Conservation (phyloP, 768 basidiomycete species). For the Auricularia heimuer region DNA sequence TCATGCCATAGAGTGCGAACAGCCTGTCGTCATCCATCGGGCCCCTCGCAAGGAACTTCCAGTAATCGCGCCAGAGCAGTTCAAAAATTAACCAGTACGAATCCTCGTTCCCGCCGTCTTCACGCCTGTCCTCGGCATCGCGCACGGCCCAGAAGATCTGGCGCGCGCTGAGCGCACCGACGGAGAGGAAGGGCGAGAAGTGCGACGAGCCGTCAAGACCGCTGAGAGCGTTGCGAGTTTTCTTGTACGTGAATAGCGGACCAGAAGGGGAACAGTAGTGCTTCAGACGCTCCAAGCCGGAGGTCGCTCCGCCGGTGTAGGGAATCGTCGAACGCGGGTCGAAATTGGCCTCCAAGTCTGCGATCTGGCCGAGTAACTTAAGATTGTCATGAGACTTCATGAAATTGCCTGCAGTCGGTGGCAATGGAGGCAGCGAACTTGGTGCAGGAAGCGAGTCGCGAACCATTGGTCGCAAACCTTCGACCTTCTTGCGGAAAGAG, state of each 20-base stretch:
- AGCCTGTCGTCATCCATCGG: slow-evolving; percentile 22
- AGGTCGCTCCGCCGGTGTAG: slow-evolving; percentile 5
- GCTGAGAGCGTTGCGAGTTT: slow-evolving; percentile 19
- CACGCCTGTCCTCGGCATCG: slow-evolving; percentile 12
- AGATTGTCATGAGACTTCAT: slow-evolving; percentile 5
- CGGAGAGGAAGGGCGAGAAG: slow-evolving; percentile 27
- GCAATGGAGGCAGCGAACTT: slow-evolving; percentile 5
- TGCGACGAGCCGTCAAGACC: slow-evolving; percentile 33
- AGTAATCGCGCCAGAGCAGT: slow-evolving; percentile 34
- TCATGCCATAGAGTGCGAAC: slow-evolving; percentile 27
- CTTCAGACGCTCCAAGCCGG: slow-evolving; percentile 6
- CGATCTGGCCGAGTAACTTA: background rate
- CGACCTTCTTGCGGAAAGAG: slow-evolving; percentile 29
- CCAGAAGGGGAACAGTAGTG: slow-evolving; percentile 9
- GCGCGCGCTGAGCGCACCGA: slow-evolving; percentile 20
- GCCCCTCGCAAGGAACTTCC: slow-evolving; percentile 20
- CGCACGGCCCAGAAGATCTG: slow-evolving; percentile 15
- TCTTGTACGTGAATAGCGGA: slow-evolving; percentile 8
- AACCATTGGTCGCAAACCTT: slow-evolving; percentile 27
- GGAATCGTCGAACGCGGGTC: slow-evolving; percentile 4
- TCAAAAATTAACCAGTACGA: slow-evolving; percentile 28
- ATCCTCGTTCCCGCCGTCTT: slow-evolving; percentile 16
- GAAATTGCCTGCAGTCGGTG: slow-evolving; percentile 1
- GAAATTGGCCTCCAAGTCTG: slow-evolving; percentile 1
- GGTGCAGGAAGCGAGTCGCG: slow-evolving; percentile 18